Evolutionary conservation across 257 asterid genomes (phyloP), one percentile per base, ranked within the genome.

Genomic region (Salvia miltiorrhiza): DNA sequence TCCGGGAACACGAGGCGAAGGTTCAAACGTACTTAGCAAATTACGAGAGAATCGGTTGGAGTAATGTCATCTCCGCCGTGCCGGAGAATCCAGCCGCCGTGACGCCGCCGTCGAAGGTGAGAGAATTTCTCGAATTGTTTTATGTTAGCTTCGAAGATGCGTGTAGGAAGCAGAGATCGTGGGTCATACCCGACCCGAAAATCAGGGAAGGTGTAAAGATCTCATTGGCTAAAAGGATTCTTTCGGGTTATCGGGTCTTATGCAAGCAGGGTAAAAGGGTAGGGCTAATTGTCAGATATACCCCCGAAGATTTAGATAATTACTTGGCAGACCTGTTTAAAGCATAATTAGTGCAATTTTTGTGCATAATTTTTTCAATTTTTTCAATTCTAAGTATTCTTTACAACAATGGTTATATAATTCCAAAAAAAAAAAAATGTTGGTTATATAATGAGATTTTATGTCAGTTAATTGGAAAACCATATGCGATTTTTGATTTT

Each of bases 161-260:
- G 4, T 80, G 81, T 63, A 70, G 65, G 78, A 79, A 68, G 45
- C 94, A 89, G 71, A 39, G 60, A 11, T 43, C 84, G 8, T 88
- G 96, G 96, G 81, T 85, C 54, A 78, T 88, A 81, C 90, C 91
- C 77, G 89, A 88, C 72, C 79, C 76, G 77, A 75, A 63, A 12
- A 39, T 81, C 10, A 81, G 88, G 0, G 93, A 86, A 32, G 71
- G 67, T 4, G 80, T 80, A 1, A 83, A 72, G 63, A 5, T 63
- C 14, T 80, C 89, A 0, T 19, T 88, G 40, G 73, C 79, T 5
- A 78, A 69, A 13, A 78, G 50, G 54, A 60, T 88, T 9, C 54
- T 77, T 26, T 77, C 83, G 7, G 52, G 59, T 16, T 86, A 89
- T 66, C 83, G 79, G 21, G 76, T n/a, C 7, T 63, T 79, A 54